Conservation (phyloP, 139 green algal species). For the Trebouxia sp. region DNA sequence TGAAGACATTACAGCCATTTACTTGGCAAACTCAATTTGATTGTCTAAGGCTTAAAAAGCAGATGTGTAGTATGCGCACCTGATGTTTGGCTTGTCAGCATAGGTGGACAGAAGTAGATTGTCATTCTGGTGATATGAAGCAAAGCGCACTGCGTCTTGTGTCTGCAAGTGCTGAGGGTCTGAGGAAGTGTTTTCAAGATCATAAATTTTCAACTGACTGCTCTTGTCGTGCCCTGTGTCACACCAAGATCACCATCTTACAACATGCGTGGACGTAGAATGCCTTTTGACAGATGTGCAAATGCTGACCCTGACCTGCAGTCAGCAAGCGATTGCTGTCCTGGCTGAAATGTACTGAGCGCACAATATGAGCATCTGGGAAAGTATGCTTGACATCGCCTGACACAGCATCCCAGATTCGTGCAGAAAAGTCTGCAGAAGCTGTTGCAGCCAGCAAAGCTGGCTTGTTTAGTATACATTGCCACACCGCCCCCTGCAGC, state of each 20-base stretch:
- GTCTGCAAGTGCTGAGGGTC: conserved; percentile 57
- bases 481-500: conserved; percentile 92
- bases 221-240: conserved; percentile 16
- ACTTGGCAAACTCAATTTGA: too few relatives aligned
- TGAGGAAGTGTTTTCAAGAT: conserved; percentile 75
- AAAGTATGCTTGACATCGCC: conserved; percentile 88
- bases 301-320: conserved; percentile 68
- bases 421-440: conserved; percentile 93
- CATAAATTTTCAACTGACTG: conserved; percentile 83
- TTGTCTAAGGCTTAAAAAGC: too few relatives aligned
- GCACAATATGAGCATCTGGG: conserved; percentile 94
- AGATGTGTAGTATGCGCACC: too few relatives aligned
- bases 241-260: too few relatives aligned
- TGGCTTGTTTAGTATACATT: conserved; percentile 80
- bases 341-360: conserved; percentile 77
- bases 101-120: conserved; percentile 73
- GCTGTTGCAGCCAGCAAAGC: conserved; percentile 89
- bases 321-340: conserved; percentile 61
- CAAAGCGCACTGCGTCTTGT: conserved; percentile 59
- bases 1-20: too few relatives aligned
- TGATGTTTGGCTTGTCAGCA: conserved; percentile 57
- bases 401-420: conserved; percentile 93
- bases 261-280: too few relatives aligned
- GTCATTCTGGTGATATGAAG: conserved; percentile 74
- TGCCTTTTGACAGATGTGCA: too few relatives aligned